Evolutionary conservation across 768 basidiomycete genomes (phyloP).

Genomic region (Amanita pallidorosea): DNA sequence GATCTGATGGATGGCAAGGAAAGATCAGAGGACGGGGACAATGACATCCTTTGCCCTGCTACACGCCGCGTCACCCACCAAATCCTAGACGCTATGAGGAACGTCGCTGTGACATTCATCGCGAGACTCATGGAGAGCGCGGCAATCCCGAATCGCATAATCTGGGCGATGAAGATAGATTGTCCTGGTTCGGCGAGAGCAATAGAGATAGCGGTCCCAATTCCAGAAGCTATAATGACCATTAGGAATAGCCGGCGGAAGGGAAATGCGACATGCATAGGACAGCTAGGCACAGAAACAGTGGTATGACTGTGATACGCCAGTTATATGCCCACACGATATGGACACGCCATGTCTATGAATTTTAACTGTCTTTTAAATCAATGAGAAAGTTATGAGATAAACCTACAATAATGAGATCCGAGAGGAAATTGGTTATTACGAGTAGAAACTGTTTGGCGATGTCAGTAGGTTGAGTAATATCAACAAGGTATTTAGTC

Average conservation of each 20-base stretch:
- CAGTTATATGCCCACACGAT: slow-evolving; percentile 1
- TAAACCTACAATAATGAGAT: slow-evolving; percentile 4
- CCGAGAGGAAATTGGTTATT: slow-evolving; percentile 3
- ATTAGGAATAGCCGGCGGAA: neutral
- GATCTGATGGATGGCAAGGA: neutral
- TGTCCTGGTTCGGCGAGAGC: slow-evolving; percentile 17
- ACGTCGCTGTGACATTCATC: slow-evolving; percentile 21
- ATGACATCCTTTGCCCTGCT: too few relatives aligned
- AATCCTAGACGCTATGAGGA: slow-evolving; percentile 20
- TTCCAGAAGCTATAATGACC: neutral
- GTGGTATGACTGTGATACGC: slow-evolving; percentile 1
- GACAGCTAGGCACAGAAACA: neutral
- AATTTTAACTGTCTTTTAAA: neutral
- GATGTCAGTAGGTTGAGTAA: slow-evolving; percentile 23
- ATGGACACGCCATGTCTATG: slow-evolving; percentile 3
- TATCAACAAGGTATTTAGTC: slow-evolving; percentile 22
- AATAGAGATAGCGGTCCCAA: slow-evolving; percentile 8
- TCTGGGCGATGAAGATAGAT: slow-evolving; percentile 20
- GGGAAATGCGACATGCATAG: neutral
- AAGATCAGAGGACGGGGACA: neutral
- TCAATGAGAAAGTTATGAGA: neutral
- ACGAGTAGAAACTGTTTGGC: slow-evolving; percentile 13
- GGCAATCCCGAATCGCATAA: slow-evolving; percentile 23
- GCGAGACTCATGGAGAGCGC: slow-evolving; percentile 21
- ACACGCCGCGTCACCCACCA: slow-evolving; percentile 15